Conservation (phyloP, 768 basidiomycete genomes). For the Pleurotus djamor region DNA sequence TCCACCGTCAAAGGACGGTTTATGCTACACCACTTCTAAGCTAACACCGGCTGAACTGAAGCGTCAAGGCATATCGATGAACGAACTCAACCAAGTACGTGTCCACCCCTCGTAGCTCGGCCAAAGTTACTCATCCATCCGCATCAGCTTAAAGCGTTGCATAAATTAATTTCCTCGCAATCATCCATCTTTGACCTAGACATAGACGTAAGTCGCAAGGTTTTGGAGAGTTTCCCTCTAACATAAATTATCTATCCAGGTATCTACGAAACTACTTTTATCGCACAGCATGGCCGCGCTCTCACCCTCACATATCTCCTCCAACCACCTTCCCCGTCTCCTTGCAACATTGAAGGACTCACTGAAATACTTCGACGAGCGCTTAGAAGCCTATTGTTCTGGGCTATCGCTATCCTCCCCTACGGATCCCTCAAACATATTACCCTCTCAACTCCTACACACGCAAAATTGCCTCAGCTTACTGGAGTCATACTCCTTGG, state of each 20-base stretch:
- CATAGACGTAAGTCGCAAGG: background rate
- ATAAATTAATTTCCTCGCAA: constrained; percentile 27
- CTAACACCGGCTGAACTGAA: constrained; percentile 42
- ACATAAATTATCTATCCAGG: constrained; percentile 21
- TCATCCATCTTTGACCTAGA: constrained; percentile 19
- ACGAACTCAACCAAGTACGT: constrained; percentile 56
- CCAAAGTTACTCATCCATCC: background rate
- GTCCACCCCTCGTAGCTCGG: background rate
- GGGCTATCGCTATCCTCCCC: constrained; percentile 30
- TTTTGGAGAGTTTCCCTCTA: background rate
- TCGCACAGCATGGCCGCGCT: constrained; percentile 48
- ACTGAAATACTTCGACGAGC: background rate
- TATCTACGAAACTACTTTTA: constrained; percentile 54
- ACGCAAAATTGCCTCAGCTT: constrained; percentile 56
- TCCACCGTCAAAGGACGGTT: constrained; percentile 40
- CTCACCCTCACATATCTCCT: constrained; percentile 38
- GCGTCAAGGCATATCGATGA: constrained; percentile 49
- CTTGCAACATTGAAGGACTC: constrained; percentile 17
- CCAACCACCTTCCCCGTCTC: constrained; percentile 29
- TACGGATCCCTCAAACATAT: constrained; percentile 10
- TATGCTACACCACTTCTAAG: constrained; percentile 33
- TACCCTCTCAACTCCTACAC: constrained; percentile 35
- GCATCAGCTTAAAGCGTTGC: constrained; percentile 26
- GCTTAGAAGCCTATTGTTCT: constrained; percentile 18
- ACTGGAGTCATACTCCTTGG: constrained; percentile 62